Conservation (phyloP, 441 rosid species). For the Theobroma grandiflorum region DNA sequence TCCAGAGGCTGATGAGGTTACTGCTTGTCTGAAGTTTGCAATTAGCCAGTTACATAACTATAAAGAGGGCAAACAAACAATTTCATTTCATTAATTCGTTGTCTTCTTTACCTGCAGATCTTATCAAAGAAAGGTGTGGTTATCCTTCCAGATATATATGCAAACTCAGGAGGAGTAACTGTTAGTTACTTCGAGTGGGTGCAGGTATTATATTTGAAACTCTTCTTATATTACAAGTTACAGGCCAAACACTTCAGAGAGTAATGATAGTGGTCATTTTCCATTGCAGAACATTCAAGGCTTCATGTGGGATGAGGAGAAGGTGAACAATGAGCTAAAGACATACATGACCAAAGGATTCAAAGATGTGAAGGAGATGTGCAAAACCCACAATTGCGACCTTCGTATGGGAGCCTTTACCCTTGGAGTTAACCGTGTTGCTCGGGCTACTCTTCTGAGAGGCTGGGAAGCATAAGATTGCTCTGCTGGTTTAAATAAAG, state of each 20-base stretch:
- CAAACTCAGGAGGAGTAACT: slow-evolving; percentile 77
- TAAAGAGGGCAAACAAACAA: background rate
- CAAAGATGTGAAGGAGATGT: slow-evolving; percentile 64
- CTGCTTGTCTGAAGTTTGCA: slow-evolving; percentile 22
- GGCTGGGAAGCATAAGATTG: slow-evolving; percentile 84
- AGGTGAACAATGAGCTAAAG: slow-evolving; percentile 62
- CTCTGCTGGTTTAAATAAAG: slow-evolving; percentile 27
- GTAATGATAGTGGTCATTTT: background rate
- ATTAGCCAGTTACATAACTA: background rate
- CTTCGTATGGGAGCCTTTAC: slow-evolving; percentile 85
- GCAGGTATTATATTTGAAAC: slow-evolving; percentile 46
- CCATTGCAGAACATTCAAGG: slow-evolving; percentile 72
- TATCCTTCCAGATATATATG: slow-evolving; percentile 75
- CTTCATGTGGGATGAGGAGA: slow-evolving; percentile 76
- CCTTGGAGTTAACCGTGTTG: slow-evolving; percentile 72
- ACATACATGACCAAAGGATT: slow-evolving; percentile 64
- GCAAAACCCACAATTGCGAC: slow-evolving; percentile 66
- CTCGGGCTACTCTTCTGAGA: slow-evolving; percentile 80
- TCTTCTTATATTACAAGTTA: background rate
- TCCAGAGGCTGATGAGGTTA: slow-evolving; percentile 73
- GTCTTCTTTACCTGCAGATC: slow-evolving; percentile 42
- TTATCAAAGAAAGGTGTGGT: slow-evolving; percentile 65
- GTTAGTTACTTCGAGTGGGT: slow-evolving; percentile 84
- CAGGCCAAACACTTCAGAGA: background rate
- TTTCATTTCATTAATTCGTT: background rate